Evolutionary conservation across 1,139 yeast genomes (phyloP), one percentile per base, ranked within the genome.

Genomic region (Meyerozyma smithsonii): DNA sequence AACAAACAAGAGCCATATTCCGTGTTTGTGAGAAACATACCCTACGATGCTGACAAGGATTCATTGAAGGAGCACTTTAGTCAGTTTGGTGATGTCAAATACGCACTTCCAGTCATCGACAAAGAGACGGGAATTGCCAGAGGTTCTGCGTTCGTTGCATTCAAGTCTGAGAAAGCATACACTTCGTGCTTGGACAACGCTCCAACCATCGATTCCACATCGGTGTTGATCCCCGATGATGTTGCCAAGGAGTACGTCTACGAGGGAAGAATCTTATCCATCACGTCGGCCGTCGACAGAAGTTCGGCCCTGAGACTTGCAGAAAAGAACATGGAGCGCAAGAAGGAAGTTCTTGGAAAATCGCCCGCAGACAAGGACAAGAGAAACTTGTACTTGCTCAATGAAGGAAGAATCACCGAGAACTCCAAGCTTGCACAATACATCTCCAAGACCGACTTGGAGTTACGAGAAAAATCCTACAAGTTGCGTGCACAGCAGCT

Each of bases 81-180:
- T 42, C 74, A 78, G 49, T 89, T 92, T 56, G 99, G 99, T 8
- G 76, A 86, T 8, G 90, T 92, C 24, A 83, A 85, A 52, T 92
- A 89, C 58, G 98, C 98, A 0, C 72, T 92, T 38, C 97, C 97
- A 0, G 98, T 94, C 8, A 72, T 83, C 49, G 99, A 94, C 57
- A 84, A 74, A 55, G 83, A 72, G 42, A 82, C 96, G 2, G 95
- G 95, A 4, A 69, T 87, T 44, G 89, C 98, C 8, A 86, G 75
- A 58, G 99, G 99, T 42, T 84, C 96, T 1, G 99, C 97, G 0
- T 92, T 92, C 58, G 96, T 92, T 35, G 96, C 96, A 0, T 92
- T 92, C 58, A 62, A 59, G 40, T 68, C 73, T 25, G 79, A 77
- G 45, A 79, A 72, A 4, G 78, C 86, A 3, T 86, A 79, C 52